These are phyloP conservation scores for Francoa sonchifolia DNA, from an alignment of 441 rosid species.

Conservation along the genomic window DNA sequence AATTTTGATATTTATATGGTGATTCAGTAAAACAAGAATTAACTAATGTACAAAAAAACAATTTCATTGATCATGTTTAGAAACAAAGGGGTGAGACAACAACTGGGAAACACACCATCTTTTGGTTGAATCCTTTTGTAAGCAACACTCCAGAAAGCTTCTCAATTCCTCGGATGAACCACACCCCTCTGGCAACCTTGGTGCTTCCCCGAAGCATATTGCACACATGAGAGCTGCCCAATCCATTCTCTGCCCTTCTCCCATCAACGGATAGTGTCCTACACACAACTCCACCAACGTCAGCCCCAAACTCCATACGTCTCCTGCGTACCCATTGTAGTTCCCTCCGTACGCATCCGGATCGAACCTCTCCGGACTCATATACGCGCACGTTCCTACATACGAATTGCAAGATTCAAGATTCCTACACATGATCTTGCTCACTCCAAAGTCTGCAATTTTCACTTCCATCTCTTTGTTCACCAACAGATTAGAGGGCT, in stretches of 20 bases:
- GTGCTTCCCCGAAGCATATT: constrained; percentile 84
- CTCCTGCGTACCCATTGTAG: constrained; percentile 66
- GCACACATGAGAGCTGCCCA: constrained; percentile 96
- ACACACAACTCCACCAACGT: constrained; percentile 62
- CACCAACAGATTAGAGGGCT: constrained; percentile 71
- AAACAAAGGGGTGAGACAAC: constrained; percentile 52
- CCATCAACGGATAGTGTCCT: constrained; percentile 67
- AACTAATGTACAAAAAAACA: too few relatives aligned
- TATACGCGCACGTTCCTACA: constrained; percentile 89
- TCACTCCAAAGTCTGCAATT: constrained; percentile 84
- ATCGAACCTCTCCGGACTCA: constrained; percentile 91
- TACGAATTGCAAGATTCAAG: constrained; percentile 73
- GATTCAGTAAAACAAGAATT: too few relatives aligned
- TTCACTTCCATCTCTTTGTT: constrained; percentile 51
- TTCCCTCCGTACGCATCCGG: constrained; percentile 56
- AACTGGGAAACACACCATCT: constrained; percentile 66
- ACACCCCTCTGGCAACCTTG: constrained; percentile 44
- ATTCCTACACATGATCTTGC: constrained; percentile 56
- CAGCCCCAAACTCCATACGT: constrained; percentile 84
- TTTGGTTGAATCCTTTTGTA: constrained; percentile 61
- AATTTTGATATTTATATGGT: too few relatives aligned
- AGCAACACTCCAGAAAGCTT: constrained; percentile 55
- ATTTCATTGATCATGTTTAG: too few relatives aligned
- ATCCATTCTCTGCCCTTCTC: constrained; percentile 73
- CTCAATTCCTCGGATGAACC: constrained; percentile 56